phyloP scores from a whole-genome alignment of 768 basidiomycete species.

The Boletales sp. region DNA sequence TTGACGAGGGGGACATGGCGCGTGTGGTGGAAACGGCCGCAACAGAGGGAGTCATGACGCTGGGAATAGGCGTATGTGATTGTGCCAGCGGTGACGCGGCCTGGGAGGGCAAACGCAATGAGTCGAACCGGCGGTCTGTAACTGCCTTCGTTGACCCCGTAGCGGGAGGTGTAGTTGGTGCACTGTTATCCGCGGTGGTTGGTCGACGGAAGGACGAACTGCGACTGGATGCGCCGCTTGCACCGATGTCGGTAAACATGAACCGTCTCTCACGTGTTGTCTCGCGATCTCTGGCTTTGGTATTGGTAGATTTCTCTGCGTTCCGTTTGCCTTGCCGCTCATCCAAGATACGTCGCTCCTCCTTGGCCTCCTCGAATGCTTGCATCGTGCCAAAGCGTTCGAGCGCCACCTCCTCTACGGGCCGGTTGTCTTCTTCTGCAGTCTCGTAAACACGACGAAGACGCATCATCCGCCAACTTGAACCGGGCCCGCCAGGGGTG shows the following conservation, averaged over 20 bases:
- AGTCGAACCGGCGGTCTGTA: conserved; percentile 53
- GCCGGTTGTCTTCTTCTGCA: conserved; percentile 75
- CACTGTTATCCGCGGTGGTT: conserved; percentile 52
- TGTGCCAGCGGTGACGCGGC: conserved; percentile 55
- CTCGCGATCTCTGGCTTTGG: conserved; percentile 37
- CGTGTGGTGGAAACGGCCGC: conserved; percentile 34
- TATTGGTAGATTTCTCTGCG: conserved; percentile 32
- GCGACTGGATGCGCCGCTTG: conserved; percentile 68
- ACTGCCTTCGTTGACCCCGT: conserved; percentile 27
- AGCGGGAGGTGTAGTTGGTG: conserved; percentile 48
- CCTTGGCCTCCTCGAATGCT: conserved; percentile 85
- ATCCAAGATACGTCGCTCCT: conserved; percentile 83
- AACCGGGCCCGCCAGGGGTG: conserved; percentile 87
- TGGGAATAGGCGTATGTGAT: conserved; percentile 82
- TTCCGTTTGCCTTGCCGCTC: conserved; percentile 63
- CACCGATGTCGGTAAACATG: conserved; percentile 64
- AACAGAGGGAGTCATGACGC: conserved; percentile 76
- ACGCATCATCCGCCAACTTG: conserved; percentile 98
- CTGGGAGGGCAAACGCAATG: conserved; percentile 59
- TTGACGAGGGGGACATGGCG: conserved; percentile 66
- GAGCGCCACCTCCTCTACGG: conserved; percentile 74
- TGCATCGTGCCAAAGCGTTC: conserved; percentile 86
- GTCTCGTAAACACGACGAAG: conserved; percentile 86
- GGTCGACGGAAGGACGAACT: conserved; percentile 88
- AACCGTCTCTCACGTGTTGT: conserved; percentile 48